Conservation (phyloP, 768 basidiomycete genomes). For the Kondoa malvinella region DNA sequence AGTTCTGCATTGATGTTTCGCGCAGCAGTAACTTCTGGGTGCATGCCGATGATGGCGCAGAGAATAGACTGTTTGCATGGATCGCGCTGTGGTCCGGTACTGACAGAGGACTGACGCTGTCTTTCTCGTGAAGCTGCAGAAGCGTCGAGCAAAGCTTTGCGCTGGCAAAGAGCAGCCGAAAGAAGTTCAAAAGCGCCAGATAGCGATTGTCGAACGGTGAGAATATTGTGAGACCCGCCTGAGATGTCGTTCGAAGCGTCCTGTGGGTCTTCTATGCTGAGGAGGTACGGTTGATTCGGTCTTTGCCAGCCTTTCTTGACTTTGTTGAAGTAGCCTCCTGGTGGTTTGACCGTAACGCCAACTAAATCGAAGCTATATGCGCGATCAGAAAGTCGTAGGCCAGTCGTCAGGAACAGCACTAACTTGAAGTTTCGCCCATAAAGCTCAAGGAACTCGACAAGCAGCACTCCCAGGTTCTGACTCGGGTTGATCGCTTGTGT, state of each 20-base stretch:
- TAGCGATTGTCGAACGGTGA: conserved; percentile 62
- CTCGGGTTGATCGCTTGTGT: conserved; percentile 70
- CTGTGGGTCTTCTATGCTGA: conserved; percentile 86
- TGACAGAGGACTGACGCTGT: background rate
- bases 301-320: conserved; percentile 58
- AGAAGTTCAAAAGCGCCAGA: conserved; percentile 54
- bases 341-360: conserved; percentile 71
- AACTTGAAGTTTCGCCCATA: conserved; percentile 69
- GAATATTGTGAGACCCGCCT: conserved; percentile 65
- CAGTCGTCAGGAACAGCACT: background rate
- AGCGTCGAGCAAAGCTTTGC: conserved; percentile 16
- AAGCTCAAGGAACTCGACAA: conserved; percentile 93
- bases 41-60: conserved; percentile 21
- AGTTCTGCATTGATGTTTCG: background rate
- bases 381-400: background rate
- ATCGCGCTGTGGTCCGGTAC: conserved; percentile 12
- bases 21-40: background rate
- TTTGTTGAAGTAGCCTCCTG: conserved; percentile 80
- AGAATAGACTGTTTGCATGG: conserved; percentile 9
- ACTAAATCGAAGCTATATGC: conserved; percentile 21
- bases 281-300: conserved; percentile 36
- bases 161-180: conserved; percentile 47
- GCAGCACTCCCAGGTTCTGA: conserved; percentile 75
- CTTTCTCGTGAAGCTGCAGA: conserved; percentile 24
- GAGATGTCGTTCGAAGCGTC: conserved; percentile 94